These are phyloP conservation scores for Theileria equi DNA, from an alignment of 169 alveolate genomes.

Conservation along the genomic window DNA sequence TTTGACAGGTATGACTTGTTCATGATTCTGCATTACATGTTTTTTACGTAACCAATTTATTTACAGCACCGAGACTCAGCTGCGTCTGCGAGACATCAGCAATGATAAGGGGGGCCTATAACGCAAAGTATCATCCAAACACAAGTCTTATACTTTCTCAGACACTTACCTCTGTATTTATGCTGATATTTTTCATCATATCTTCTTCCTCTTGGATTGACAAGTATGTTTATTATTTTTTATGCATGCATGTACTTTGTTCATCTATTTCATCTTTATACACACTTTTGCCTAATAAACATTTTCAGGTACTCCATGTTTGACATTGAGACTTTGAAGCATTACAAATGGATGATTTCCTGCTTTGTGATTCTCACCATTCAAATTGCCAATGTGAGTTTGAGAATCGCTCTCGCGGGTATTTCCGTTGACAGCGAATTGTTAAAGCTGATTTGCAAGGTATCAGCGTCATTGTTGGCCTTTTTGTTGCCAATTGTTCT, in stretches of 20 bases:
- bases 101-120: too few species aligned
- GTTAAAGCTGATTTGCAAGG: background rate
- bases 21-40: too few species aligned
- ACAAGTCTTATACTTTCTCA: slow-evolving; percentile 12
- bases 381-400: slow-evolving; percentile 5
- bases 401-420: slow-evolving; percentile 2
- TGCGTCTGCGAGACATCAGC: too few species aligned
- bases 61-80: too few species aligned
- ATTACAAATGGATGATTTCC: slow-evolving; percentile 38
- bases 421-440: background rate
- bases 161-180: slow-evolving; percentile 13
- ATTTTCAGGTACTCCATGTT: slow-evolving; percentile 4
- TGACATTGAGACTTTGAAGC: background rate
- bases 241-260: too few species aligned
- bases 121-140: too few species aligned
- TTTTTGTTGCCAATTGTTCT: slow-evolving; percentile 30
- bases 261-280: too few species aligned
- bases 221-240: too few species aligned
- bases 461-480: background rate
- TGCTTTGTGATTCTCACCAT: background rate
- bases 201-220: slow-evolving; percentile 57
- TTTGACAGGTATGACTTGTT: too few species aligned
- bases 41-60: too few species aligned
- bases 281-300: too few species aligned
- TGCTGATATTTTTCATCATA: slow-evolving; percentile 24